Percentiles rank a stretch among this genome's conserved stretches.
These are phyloP conservation scores for Globisporangium nunn DNA, from an alignment of 352 stramenopile genomes.

Conservation along the genomic window DNA sequence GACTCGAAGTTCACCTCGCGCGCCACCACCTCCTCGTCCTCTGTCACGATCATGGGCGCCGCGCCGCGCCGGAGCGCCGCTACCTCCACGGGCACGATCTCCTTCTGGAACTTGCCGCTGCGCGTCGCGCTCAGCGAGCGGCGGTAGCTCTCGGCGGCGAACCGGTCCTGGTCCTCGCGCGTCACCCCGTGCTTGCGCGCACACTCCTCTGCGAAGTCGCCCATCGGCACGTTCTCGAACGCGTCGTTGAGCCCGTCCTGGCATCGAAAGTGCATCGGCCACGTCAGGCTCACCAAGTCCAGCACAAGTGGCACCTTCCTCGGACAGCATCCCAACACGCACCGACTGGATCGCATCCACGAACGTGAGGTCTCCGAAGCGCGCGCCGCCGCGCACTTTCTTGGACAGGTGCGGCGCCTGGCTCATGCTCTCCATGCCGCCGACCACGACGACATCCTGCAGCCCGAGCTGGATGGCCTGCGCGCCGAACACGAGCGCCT, in stretches of 20 bases:
- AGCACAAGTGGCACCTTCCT: no score
- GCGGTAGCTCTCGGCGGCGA: slow-evolving; percentile 89
- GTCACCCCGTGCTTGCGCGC: slow-evolving; percentile 75
- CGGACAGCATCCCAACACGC: background rate
- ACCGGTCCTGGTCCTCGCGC: slow-evolving; percentile 91
- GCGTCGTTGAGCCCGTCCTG: slow-evolving; percentile 92
- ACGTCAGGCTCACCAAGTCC: no score
- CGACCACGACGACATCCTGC: slow-evolving; percentile 79
- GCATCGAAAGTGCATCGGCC: background rate
- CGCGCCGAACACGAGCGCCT: slow-evolving; percentile 80
- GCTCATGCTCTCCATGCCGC: slow-evolving; percentile 93
- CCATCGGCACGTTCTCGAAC: slow-evolving; percentile 93
- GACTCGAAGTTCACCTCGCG: slow-evolving; percentile 81
- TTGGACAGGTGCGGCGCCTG: slow-evolving; percentile 90
- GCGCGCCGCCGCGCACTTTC: slow-evolving; percentile 61
- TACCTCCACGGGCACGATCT: slow-evolving; percentile 85
- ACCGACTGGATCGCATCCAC: slow-evolving; percentile 81
- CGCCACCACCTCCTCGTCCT: slow-evolving; percentile 88
- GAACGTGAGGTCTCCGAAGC: slow-evolving; percentile 84
- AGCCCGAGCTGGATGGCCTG: slow-evolving; percentile 86
- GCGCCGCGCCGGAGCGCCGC: slow-evolving; percentile 28
- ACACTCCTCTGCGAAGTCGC: slow-evolving; percentile 91
- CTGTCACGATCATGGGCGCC: slow-evolving; percentile 17
- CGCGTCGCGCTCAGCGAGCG: slow-evolving; percentile 51
- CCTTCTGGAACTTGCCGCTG: slow-evolving; percentile 61